Percentiles rank a stretch among this genome's conserved stretches.
These are phyloP conservation scores for Apiospora aurea DNA, from an alignment of 2,329 filamentous ascomycete genomes.

Conservation along the genomic window DNA sequence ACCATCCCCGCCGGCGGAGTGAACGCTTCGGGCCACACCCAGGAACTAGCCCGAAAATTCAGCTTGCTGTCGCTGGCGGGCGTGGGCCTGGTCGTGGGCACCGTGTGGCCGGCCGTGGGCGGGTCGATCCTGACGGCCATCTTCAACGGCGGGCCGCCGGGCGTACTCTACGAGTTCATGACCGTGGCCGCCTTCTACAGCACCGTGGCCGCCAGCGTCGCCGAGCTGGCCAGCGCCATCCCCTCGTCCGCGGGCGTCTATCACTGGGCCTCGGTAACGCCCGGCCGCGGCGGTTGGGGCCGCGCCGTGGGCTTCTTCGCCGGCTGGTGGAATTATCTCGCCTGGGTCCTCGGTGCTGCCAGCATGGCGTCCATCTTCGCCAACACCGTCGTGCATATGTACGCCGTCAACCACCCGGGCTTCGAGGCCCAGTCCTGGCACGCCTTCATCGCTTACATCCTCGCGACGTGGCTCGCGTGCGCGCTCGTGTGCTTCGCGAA, in stretches of 20 bases:
- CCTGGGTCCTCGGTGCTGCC: conserved; percentile 48
- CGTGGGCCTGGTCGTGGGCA: conserved; percentile 29
- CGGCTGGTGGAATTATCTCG: conserved; percentile 55
- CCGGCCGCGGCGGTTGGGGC: conserved; percentile 57
- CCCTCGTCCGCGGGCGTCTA: conserved; percentile 68
- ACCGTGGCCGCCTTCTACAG: conserved; percentile 60
- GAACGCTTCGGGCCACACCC: conserved; percentile 27
- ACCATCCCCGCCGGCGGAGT: conserved; percentile 10
- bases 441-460: conserved; percentile 51
- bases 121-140: conserved; percentile 57
- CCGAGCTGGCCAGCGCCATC: conserved; percentile 66
- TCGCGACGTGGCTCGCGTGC: conserved; percentile 49
- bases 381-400: conserved; percentile 52
- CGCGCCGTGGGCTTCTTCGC: conserved; percentile 55
- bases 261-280: conserved; percentile 66
- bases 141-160: conserved; percentile 67
- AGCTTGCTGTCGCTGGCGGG: conserved; percentile 26
- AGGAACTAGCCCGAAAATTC: conserved; percentile 27
- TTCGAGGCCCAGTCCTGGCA: conserved; percentile 50
- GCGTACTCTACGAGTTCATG: conserved; percentile 68
- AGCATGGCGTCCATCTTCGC: conserved; percentile 51
- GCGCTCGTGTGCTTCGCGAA: conserved; percentile 60
- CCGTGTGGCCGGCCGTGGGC: conserved; percentile 41
- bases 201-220: conserved; percentile 63
- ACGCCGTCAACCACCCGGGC: conserved; percentile 48